A percentile compares a stretch with the other conserved stretches of the same genome.
These are phyloP conservation scores for Dissophora ornata DNA, from an alignment of 192 early-diverging fungal species.

Conservation along the genomic window DNA sequence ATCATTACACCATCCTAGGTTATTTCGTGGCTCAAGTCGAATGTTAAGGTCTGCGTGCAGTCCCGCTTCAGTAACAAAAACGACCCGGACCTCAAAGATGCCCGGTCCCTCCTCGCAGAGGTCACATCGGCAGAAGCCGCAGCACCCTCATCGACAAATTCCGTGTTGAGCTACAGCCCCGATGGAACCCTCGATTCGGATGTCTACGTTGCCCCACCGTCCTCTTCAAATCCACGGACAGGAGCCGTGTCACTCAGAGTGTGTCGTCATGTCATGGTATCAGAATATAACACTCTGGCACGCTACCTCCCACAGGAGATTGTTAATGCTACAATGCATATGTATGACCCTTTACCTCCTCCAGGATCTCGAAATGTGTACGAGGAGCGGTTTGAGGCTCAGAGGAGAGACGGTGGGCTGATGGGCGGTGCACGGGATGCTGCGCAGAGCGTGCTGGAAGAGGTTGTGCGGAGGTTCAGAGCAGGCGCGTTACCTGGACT, in stretches of 20 bases:
- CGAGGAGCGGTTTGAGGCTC: conserved; percentile 43
- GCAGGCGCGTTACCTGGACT: conserved; percentile 29
- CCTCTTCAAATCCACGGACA: background rate
- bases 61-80: conserved; percentile 21
- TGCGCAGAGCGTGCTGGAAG: conserved; percentile 38
- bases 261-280: conserved; percentile 54
- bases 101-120: conserved; percentile 5
- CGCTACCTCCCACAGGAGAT: conserved; percentile 64
- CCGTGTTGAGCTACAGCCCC: conserved; percentile 38
- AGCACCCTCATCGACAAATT: background rate
- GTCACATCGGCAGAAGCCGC: conserved; percentile 8
- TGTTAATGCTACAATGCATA: conserved; percentile 59
- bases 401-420: conserved; percentile 18
- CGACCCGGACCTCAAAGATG: conserved; percentile 36
- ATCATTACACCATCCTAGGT: too few species aligned
- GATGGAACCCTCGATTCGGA: conserved; percentile 39
- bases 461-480: conserved; percentile 34
- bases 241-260: conserved; percentile 15
- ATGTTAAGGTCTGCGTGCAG: conserved; percentile 27
- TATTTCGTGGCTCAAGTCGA: conserved; percentile 54
- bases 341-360: conserved; percentile 78
- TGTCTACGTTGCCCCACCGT: background rate
- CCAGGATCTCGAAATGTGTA: conserved; percentile 53
- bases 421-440: conserved; percentile 35
- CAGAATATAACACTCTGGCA: conserved; percentile 61